Base-by-base conservation (phyloP, 768 basidiomycete species). In the Macrocybe gigantea region DNA sequence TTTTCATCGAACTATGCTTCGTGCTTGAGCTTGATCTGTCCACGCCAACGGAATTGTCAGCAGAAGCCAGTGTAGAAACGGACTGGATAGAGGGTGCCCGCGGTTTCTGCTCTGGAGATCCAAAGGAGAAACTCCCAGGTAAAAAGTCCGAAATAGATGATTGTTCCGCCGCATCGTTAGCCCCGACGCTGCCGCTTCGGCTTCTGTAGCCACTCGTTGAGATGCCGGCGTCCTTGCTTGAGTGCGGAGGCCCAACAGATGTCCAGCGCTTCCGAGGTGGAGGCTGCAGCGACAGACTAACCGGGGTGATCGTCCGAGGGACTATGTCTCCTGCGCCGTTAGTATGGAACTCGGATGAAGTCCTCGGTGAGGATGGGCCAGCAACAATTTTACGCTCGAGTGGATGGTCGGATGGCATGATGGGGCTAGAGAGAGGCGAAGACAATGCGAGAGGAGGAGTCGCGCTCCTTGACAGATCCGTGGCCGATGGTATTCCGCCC, bases 201-300 rank as follows among this genome's bases (percentile, higher is more conserved):
- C 47, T 56, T 41, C 41, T 48, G 43, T 53, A 63, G 13, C 53
- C 57, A 48, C 52, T 59, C 14, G 46, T 48, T 35, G 60, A 57
- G n/a, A 56, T 51, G 32, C 45, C 12, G 22, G 49, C 37, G 5
- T 60, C 54, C 12, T 52, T 49, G 47, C 49, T 32, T 7, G 52
- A 40, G 6, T 54, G 41, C 7, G 59, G 49, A 9, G 60, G 55
- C 14, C 61, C 62, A 35, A 60, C 60, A 13, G 71, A 65, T 15
- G 68, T 67, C 71, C 76, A 74, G 12, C 75, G 69, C 53, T 73
- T 77, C 41, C 74, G 66, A 2, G 77, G 76, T 29, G 75, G 75
- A 15, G 75, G 75, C 48, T 77, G 74, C 41, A 77, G 62, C 10
- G 74, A 69, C 42, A 67, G 49, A 8, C 64, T 60, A 7, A 57